phyloP scores from a whole-genome alignment of 208 protist species.

The Leishmania gerbilli region DNA sequence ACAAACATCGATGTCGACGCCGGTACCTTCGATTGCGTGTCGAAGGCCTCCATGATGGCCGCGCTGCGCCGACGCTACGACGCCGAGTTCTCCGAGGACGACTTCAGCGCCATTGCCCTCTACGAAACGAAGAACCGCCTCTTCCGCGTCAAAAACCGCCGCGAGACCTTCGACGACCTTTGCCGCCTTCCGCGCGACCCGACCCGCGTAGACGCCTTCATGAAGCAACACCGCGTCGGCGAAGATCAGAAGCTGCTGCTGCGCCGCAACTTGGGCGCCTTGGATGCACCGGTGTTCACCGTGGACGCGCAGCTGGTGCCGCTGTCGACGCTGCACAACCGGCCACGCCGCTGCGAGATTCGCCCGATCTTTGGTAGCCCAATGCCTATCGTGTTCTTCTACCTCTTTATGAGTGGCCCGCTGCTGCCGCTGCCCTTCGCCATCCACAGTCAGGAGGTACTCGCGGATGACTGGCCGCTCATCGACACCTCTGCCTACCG shows the following conservation, averaged over 20 bases:
- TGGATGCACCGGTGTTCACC: conserved; percentile 62
- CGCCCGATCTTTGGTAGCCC: conserved; percentile 53
- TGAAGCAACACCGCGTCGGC: conserved; percentile 27
- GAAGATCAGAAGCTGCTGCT: conserved; percentile 35
- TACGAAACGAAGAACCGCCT: conserved; percentile 38
- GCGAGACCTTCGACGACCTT: conserved; percentile 37
- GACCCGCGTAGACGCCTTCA: conserved; percentile 28
- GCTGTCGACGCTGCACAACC: conserved; percentile 46
- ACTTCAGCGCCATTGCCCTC: conserved; percentile 40
- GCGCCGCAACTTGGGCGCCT: conserved; percentile 49
- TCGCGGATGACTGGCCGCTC: conserved; percentile 87
- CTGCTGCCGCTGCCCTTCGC: conserved; percentile 64
- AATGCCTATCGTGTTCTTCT: conserved; percentile 65
- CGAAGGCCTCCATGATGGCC: conserved; percentile 51
- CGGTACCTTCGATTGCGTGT: conserved; percentile 72
- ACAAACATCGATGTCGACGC: conserved; percentile 69
- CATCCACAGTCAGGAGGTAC: conserved; percentile 54
- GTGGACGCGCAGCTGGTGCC: conserved; percentile 29
- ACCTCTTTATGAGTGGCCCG: conserved; percentile 66
- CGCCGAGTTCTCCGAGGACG: conserved; percentile 38
- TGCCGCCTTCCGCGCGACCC: conserved; percentile 33
- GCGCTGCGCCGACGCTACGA: conserved; percentile 34
- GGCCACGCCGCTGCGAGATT: conserved; percentile 26
- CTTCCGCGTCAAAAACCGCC: conserved; percentile 37
- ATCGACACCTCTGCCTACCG: conserved; percentile 79